A percentile compares a stretch with the other conserved stretches of the same genome.
Evolutionary conservation across 2,329 filamentous ascomycete species (phyloP).

Genomic region (Ophiognomonia clavigignenti-juglandacearum): DNA sequence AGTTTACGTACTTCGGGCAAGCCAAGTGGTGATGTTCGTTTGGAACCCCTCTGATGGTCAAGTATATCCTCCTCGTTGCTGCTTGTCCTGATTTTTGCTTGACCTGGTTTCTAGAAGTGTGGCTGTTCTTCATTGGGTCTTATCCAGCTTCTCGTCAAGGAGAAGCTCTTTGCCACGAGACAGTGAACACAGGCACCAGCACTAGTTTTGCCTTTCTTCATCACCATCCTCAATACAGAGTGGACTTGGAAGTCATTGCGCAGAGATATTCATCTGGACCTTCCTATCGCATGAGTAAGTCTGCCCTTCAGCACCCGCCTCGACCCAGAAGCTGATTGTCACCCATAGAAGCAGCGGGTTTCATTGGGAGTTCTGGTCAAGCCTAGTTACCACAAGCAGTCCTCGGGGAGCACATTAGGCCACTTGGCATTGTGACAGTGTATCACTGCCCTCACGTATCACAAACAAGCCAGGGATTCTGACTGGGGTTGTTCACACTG

Average conservation of each 20-base stretch:
- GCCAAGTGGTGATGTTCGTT: not conserved
- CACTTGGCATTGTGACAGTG: slow-evolving; percentile 6
- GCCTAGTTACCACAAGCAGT: slow-evolving; percentile 4
- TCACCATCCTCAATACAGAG: too few relatives aligned
- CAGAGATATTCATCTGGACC: not conserved
- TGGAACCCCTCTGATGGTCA: not conserved
- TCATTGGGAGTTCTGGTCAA: slow-evolving; percentile 2
- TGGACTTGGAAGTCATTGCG: not conserved
- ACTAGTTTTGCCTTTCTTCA: too few relatives aligned
- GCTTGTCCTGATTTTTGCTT: too few relatives aligned
- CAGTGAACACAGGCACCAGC: not conserved
- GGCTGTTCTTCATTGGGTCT: not conserved
- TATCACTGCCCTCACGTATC: not conserved
- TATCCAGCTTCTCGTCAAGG: not conserved
- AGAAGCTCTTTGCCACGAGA: not conserved
- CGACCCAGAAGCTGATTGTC: not conserved
- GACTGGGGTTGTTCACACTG: too few relatives aligned
- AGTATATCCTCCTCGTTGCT: not conserved
- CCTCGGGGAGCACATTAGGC: slow-evolving; percentile 10
- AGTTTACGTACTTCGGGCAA: not conserved
- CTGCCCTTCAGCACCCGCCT: not conserved
- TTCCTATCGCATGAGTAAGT: not conserved
- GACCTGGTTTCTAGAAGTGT: not conserved
- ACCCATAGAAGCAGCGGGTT: not conserved
- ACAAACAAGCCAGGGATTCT: not conserved